These are phyloP conservation scores for Casaregolazyma suthepensis DNA, from an alignment of 1,139 yeast genomes.

Conservation along the genomic window DNA sequence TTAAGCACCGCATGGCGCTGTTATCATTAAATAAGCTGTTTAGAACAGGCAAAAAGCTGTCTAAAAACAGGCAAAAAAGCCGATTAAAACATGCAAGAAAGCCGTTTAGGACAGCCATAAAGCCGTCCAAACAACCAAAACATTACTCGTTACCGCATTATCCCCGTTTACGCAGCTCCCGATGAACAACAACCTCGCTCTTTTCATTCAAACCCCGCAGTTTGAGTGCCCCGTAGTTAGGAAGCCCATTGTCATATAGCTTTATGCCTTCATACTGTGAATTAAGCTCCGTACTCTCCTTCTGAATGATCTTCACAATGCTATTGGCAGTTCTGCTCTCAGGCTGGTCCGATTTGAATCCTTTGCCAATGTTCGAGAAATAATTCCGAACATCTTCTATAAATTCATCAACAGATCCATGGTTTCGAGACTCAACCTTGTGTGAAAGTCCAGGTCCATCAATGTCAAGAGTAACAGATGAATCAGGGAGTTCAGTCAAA, in stretches of 20 bases:
- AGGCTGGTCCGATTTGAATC: constrained; percentile 2
- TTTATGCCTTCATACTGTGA: background rate
- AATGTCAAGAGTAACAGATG: background rate
- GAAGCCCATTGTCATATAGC: constrained; percentile 2
- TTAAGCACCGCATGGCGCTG: background rate
- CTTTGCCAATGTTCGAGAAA: constrained; percentile 1
- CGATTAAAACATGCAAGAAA: too few relatives aligned
- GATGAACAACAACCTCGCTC: background rate
- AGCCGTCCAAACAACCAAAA: too few relatives aligned
- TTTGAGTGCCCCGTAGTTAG: constrained; percentile 1
- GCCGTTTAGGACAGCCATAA: background rate
- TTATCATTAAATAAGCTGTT: too few relatives aligned
- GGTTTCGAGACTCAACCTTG: background rate
- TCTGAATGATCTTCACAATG: constrained; percentile 1
- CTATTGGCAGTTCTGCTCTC: background rate
- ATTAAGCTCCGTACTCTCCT: background rate
- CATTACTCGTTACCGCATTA: background rate
- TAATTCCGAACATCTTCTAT: constrained; percentile 1
- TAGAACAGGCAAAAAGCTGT: background rate
- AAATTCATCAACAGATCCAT: background rate
- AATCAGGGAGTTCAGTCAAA: background rate
- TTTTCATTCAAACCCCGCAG: background rate
- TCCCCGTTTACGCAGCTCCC: constrained; percentile 2
- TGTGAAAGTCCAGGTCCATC: constrained; percentile 3
- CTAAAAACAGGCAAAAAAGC: too few relatives aligned